phyloP scores from a whole-genome alignment of 768 basidiomycete genomes.

The Naganishia vaughanmartiniae region DNA sequence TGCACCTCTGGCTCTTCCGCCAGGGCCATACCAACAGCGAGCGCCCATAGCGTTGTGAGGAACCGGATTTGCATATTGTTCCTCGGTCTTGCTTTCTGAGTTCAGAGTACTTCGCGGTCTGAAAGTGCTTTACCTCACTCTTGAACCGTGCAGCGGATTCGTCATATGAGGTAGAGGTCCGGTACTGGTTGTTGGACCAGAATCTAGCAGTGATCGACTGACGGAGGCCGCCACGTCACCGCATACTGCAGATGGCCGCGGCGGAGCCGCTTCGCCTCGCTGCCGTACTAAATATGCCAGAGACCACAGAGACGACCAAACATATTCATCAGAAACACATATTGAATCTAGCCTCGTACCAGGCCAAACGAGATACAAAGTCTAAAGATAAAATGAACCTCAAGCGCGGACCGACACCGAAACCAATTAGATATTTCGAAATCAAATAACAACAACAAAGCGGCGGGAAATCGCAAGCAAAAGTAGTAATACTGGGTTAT shows the following conservation, averaged over 20 bases:
- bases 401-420: slow-evolving; percentile 19
- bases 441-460: slow-evolving; percentile 21
- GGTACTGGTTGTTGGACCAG: too few relatives aligned
- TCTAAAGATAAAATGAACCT: neutral
- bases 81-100: neutral
- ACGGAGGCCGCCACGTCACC: neutral
- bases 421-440: slow-evolving; percentile 20
- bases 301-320: neutral
- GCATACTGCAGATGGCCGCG: neutral
- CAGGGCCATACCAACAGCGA: neutral
- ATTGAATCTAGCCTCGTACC: neutral
- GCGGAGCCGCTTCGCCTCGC: too few relatives aligned
- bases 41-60: neutral
- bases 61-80: neutral
- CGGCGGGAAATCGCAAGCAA: neutral
- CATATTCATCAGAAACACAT: neutral
- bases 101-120: too few relatives aligned
- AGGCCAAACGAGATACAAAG: slow-evolving; percentile 18
- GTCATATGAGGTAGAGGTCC: neutral
- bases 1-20: neutral
- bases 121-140: neutral
- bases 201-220: slow-evolving; percentile 3
- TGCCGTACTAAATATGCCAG: neutral
- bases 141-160: neutral
- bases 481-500: neutral